A percentile compares a stretch with the other conserved stretches of the same genome.
Conservation (phyloP, 257 asterid species). For the Schizonepeta tenuifolia region DNA sequence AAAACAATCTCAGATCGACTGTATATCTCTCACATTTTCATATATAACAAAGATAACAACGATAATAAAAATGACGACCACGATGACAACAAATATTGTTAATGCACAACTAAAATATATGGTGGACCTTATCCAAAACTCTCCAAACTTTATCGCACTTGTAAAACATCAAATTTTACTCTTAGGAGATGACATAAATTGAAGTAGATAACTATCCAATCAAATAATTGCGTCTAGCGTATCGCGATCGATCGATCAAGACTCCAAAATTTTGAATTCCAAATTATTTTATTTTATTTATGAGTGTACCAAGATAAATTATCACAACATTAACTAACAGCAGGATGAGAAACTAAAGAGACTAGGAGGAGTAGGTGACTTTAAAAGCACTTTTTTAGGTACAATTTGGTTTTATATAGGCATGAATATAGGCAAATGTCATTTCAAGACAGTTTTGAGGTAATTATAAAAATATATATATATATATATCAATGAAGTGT, state of each 20-base stretch:
- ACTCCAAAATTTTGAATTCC: neutral
- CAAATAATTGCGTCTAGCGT: slow-evolving; percentile 31
- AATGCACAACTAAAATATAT: neutral
- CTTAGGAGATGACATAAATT: slow-evolving; percentile 22
- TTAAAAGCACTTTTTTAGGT: slow-evolving; percentile 21
- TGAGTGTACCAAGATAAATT: neutral
- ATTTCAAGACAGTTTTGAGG: slow-evolving; percentile 29
- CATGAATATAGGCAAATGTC: slow-evolving; percentile 25
- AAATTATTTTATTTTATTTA: neutral
- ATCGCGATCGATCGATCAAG: neutral
- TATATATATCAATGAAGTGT: slow-evolving; percentile 15
- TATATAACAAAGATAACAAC: too few relatives aligned
- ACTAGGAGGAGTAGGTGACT: slow-evolving; percentile 22
- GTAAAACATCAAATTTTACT: neutral
- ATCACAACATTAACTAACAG: neutral
- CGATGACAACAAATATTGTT: too few relatives aligned
- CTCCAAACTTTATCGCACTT: neutral
- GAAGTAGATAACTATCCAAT: slow-evolving; percentile 39
- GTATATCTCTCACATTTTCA: too few relatives aligned
- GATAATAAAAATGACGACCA: too few relatives aligned
- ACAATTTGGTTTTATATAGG: slow-evolving; percentile 2
- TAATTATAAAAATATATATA: too few relatives aligned
- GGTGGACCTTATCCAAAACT: neutral
- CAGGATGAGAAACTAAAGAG: neutral
- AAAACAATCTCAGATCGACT: too few relatives aligned